Evolutionary conservation across 202 grass and related monocot species (phyloP), one percentile per base, ranked within the genome.

Genomic region (Carex arenaria): DNA sequence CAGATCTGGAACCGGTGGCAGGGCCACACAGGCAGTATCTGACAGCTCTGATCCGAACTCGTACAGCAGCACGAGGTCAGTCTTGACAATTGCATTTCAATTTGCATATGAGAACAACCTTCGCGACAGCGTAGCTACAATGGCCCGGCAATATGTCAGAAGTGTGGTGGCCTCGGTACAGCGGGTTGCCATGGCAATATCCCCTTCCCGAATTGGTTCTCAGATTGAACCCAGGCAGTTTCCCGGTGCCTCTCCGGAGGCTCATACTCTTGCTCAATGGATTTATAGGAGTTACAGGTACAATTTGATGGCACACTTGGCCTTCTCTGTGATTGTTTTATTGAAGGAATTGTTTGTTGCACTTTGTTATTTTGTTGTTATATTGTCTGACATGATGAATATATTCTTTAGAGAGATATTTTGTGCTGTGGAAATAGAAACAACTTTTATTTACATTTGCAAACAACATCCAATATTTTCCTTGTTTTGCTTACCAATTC

Each of bases 51-150:
- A 82, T 0, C 2, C 10, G 0, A 82, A 18, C 28, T 64, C 80
- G 8, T 78, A 36, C 54, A 72, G 83, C 84, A 89, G 83, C 67
- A 84, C 74, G n/a, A 82, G 92, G 64, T 98, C 95, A 0, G 92
- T 98, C 4, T 78, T 98, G 69, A 98, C 95, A 14, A 98, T 98
- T 3, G 87, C 95, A 67, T 98, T 98, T 62, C 95, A 98, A 83
- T 98, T 98, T 64, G 88, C 89, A 18, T 98, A 90, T 13, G 95
- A 98, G 85, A 93, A 90, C 64, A 89, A 98, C 49, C 85, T 98
- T 15, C 87, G 89, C 5, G 95, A 98, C 3, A 98, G 75, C 2
- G 95, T 98, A 19, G 92, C 95, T 34, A 87, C 82, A 57, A 98
- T 98, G 95, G 90, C 91, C 0, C 87, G 86, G 63, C 91, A 92